These are phyloP conservation scores for Tetrapisispora arboricola DNA, from an alignment of 805 yeast species.

Conservation along the genomic window DNA sequence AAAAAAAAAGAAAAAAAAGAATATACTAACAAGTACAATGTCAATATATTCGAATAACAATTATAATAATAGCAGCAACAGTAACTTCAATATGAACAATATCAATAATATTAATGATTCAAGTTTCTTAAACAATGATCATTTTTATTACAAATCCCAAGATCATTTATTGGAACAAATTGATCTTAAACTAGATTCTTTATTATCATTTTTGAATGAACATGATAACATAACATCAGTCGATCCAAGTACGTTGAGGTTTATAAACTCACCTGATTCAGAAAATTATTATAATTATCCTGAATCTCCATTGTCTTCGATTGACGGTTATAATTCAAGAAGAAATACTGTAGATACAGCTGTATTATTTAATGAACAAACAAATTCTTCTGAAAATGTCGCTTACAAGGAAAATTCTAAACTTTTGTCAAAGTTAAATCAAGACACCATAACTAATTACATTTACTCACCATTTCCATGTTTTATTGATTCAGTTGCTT, in stretches of 20 bases:
- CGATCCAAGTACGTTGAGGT: not conserved
- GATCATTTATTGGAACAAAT: slow-evolving; percentile 1
- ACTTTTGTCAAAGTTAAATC: not conserved
- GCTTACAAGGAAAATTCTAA: not conserved
- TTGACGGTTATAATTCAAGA: not conserved
- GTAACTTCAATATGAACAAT: not conserved
- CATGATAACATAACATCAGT: slow-evolving; percentile 2
- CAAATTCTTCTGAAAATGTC: not conserved
- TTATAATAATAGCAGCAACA: not conserved
- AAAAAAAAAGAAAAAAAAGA: not conserved
- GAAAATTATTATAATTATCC: not conserved
- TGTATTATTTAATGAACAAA: not conserved
- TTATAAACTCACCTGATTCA: not conserved
- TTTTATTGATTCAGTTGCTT: too few species aligned
- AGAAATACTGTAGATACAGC: slow-evolving; percentile 1
- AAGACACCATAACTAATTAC: not conserved
- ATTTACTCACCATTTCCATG: not conserved
- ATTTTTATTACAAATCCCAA: slow-evolving; percentile 1
- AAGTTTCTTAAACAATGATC: slow-evolving; percentile 2
- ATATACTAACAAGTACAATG: not conserved
- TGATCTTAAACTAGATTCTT: slow-evolving; percentile 1
- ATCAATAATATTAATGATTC: not conserved
- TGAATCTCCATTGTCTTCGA: not conserved
- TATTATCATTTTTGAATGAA: slow-evolving; percentile 4
- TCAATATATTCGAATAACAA: not conserved